Evolutionary conservation across 1,284 basidiomycete species (phyloP), one percentile per base, ranked within the genome.

Genomic region (Lignosus rhinocerotis): DNA sequence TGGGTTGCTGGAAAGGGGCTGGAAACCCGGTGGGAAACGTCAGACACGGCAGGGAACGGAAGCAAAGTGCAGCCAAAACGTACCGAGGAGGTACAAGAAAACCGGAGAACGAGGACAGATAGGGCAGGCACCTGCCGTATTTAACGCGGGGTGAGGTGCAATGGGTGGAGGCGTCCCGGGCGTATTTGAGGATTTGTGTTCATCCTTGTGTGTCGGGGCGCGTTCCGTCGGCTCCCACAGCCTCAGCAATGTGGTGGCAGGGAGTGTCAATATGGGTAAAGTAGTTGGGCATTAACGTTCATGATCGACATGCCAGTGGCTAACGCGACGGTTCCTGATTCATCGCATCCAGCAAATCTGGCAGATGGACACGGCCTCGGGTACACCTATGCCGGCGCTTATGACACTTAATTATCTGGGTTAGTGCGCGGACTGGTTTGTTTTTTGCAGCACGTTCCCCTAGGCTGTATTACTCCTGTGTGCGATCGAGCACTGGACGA

Each of bases 151-250:
- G 19, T 21, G 16, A 17, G 41, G n/a, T n/a, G 36, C 7, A 39
- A 39, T 12, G 11, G 14, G 58, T n/a, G 12, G 47, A 31, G 42
- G n/a, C n/a, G 11, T 6, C 39, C 3, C 11, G 30, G 21, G 53
- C 16, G 43, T 19, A 19, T 43, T 53, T 21, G 25, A 21, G n/a
- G 43, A 52, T 62, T 59, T 46, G 61, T 58, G 39, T 48, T 7
- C 19, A 19, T 62, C 61, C 61, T 59, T 57, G 61, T 14, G 17
- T 33, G 32, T 21, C 61, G 61, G 61, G 30, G 38, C n/a, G 25
- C 25, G 45, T 45, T 45, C 39, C 3, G 49, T 53, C 48, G 55
- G 53, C n/a, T 42, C 16, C 33, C 42, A 60, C 58, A n/a, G 61
- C 61, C 55, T 38, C 54, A 36, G 32, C 17, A 34, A 38, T 16